Conservation (phyloP, 2,329 filamentous ascomycete genomes). For the Claviceps purpurea region DNA sequence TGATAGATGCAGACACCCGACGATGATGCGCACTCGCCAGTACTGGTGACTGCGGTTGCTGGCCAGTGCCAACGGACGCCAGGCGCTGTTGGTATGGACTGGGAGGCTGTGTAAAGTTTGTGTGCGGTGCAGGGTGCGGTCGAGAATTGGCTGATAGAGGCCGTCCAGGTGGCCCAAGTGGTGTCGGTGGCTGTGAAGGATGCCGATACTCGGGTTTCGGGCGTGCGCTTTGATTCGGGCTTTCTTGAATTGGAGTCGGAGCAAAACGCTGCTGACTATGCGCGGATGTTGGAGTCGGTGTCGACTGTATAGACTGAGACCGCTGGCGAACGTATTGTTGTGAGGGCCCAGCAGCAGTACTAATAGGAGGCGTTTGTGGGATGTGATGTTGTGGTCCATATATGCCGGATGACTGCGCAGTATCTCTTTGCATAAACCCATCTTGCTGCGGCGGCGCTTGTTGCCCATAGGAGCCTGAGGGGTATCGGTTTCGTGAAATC, state of each 20-base stretch:
- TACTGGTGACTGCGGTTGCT: slow-evolving; percentile 20
- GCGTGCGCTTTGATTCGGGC: slow-evolving; percentile 35
- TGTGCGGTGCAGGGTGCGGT: slow-evolving; percentile 29
- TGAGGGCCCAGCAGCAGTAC: slow-evolving; percentile 23
- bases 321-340: slow-evolving; percentile 31
- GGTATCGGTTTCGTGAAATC: slow-evolving; percentile 38
- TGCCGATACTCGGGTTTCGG: slow-evolving; percentile 30
- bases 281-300: slow-evolving; percentile 47
- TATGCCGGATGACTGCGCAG: slow-evolving; percentile 20
- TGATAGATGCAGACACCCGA: slow-evolving; percentile 24
- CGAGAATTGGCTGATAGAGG: slow-evolving; percentile 24
- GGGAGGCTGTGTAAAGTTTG: slow-evolving; percentile 33
- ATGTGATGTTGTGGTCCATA: slow-evolving; percentile 30
- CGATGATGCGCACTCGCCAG: slow-evolving; percentile 9
- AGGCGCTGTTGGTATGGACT: slow-evolving; percentile 47
- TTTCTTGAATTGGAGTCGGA: slow-evolving; percentile 36
- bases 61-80: slow-evolving; percentile 15
- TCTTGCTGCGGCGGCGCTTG: slow-evolving; percentile 28
- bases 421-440: slow-evolving; percentile 30
- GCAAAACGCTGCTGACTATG: slow-evolving; percentile 44
- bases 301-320: slow-evolving; percentile 46
- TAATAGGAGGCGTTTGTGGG: slow-evolving; percentile 37
- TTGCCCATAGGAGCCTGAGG: slow-evolving; percentile 27
- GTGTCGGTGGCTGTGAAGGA: slow-evolving; percentile 40
- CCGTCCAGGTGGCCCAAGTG: slow-evolving; percentile 38